Percentiles rank a stretch among this genome's conserved stretches.
phyloP scores from a whole-genome alignment of 2,329 filamentous ascomycete species.

The Verticillium albo-atrum region DNA sequence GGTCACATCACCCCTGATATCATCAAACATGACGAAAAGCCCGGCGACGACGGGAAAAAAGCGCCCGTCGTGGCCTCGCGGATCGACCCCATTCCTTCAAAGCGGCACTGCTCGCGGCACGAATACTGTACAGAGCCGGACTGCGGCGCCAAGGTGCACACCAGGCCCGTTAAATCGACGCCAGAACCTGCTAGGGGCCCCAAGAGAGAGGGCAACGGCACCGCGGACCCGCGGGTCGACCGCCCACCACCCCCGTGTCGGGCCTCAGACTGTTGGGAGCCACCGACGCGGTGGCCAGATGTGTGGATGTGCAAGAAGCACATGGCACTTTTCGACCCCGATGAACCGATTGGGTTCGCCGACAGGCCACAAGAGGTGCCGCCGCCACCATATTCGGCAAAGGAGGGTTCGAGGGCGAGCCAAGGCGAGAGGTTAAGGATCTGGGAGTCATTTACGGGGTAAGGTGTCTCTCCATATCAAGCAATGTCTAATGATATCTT shows the following conservation, averaged over 20 bases:
- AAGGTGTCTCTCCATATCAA: too few relatives aligned
- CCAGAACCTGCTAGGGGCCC: background rate
- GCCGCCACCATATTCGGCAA: background rate
- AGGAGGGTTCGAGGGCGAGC: background rate
- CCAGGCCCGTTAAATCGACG: background rate
- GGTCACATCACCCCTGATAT: background rate
- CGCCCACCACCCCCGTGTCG: background rate
- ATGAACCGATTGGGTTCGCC: background rate
- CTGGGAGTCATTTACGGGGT: background rate
- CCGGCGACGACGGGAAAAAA: background rate
- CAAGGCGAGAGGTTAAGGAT: background rate
- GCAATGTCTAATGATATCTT: too few relatives aligned
- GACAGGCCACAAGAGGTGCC: background rate
- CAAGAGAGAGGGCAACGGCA: background rate
- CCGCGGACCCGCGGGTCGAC: background rate
- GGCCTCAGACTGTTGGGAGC: background rate
- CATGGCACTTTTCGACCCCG: background rate
- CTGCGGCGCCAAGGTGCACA: background rate
- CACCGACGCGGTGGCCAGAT: background rate
- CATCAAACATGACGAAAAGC: background rate
- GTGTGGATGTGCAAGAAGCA: background rate
- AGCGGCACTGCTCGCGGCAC: background rate
- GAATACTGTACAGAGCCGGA: background rate
- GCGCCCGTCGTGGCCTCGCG: background rate
- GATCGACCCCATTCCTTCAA: background rate